Conservation (phyloP, 352 stramenopile genomes). For the Peronospora farinosa region DNA sequence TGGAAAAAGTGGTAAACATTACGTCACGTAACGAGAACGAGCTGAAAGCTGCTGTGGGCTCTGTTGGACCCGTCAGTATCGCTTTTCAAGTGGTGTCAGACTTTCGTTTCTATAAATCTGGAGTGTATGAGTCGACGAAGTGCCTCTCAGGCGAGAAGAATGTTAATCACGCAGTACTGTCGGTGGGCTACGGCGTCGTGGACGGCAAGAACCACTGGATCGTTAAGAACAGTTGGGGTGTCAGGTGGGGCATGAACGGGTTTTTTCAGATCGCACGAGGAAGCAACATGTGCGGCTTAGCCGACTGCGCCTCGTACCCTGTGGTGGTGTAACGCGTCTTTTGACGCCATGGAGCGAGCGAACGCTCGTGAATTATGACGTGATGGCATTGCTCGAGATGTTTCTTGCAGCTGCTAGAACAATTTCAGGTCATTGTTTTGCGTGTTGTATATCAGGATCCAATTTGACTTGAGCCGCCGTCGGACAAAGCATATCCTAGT, state of each 20-base stretch:
- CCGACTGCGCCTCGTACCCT: constrained; percentile 83
- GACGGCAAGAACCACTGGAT: constrained; percentile 91
- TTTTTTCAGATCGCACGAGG: constrained; percentile 94
- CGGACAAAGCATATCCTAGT: constrained; percentile 28
- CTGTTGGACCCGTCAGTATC: constrained; percentile 66
- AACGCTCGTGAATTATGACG: background rate
- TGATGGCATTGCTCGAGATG: background rate
- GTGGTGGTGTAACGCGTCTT: constrained; percentile 35
- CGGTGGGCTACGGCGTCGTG: constrained; percentile 94
- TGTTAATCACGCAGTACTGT: constrained; percentile 91
- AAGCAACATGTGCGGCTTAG: constrained; percentile 86
- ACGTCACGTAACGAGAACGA: constrained; percentile 72
- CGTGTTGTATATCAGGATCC: constrained; percentile 7
- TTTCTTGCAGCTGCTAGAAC: background rate
- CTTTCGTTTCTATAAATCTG: constrained; percentile 86
- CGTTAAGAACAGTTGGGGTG: constrained; percentile 96
- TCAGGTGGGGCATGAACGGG: constrained; percentile 90
- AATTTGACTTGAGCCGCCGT: constrained; percentile 18
- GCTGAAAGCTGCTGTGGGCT: constrained; percentile 61
- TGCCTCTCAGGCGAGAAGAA: constrained; percentile 77
- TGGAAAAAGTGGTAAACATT: constrained; percentile 81
- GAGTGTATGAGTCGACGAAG: constrained; percentile 82
- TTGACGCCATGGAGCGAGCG: constrained; percentile 1
- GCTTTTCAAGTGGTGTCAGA: constrained; percentile 86
- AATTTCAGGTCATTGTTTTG: background rate